A percentile compares a stretch with the other conserved stretches of the same genome.
These are phyloP conservation scores for Arthonia radiata DNA, from an alignment of 495 filamentous ascomycete genomes.

Conservation along the genomic window DNA sequence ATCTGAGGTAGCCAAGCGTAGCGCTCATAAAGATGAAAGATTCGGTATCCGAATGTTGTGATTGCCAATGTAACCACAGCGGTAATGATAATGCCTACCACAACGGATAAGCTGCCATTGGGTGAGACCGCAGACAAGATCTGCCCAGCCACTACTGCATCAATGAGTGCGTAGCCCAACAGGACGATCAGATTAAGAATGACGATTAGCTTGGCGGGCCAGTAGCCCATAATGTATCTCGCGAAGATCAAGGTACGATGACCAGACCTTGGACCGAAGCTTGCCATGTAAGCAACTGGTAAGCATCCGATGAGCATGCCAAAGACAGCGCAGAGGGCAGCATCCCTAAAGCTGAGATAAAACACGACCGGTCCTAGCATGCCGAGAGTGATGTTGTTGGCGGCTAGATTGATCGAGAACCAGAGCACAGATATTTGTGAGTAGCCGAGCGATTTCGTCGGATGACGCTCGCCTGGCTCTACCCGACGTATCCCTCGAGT, in stretches of 20 bases:
- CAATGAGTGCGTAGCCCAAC: slow-evolving; percentile 45
- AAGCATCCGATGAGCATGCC: slow-evolving; percentile 32
- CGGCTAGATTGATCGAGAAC: slow-evolving; percentile 52
- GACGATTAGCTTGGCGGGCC: slow-evolving; percentile 50
- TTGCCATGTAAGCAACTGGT: slow-evolving; percentile 41
- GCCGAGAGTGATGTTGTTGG: slow-evolving; percentile 52
- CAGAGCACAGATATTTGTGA: slow-evolving; percentile 42
- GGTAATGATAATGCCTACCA: slow-evolving; percentile 48
- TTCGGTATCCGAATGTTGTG: slow-evolving; percentile 46
- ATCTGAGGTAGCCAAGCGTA: slow-evolving; percentile 47
- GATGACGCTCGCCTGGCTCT: slow-evolving; percentile 31
- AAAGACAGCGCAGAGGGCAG: slow-evolving; percentile 38
- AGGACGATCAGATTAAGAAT: slow-evolving; percentile 46
- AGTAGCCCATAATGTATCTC: slow-evolving; percentile 58
- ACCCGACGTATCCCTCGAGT: slow-evolving; percentile 45
- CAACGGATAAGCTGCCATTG: slow-evolving; percentile 33
- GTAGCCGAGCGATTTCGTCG: slow-evolving; percentile 33
- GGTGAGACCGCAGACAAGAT: slow-evolving; percentile 47
- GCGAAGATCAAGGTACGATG: slow-evolving; percentile 49
- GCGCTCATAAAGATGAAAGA: slow-evolving; percentile 49
- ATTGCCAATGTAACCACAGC: slow-evolving; percentile 40
- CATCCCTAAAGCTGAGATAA: slow-evolving; percentile 39
- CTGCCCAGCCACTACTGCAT: slow-evolving; percentile 47
- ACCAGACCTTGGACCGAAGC: slow-evolving; percentile 44
- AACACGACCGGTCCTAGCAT: slow-evolving; percentile 50